A percentile compares a stretch with the other conserved stretches of the same genome.
These are phyloP conservation scores for Trametes versicolor DNA, from an alignment of 1,284 basidiomycete genomes.

Conservation along the genomic window DNA sequence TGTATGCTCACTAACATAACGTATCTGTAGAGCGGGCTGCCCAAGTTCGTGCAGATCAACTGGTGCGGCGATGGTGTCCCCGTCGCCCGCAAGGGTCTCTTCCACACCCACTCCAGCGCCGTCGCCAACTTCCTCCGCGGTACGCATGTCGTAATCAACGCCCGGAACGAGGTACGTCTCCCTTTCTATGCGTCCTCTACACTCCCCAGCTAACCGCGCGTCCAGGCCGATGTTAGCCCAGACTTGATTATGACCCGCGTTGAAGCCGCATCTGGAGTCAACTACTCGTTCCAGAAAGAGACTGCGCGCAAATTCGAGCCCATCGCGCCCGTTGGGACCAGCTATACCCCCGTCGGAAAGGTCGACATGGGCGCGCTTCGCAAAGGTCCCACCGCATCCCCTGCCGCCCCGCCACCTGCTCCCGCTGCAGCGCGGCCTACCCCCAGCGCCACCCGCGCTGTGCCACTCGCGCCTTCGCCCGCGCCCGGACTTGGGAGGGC, in stretches of 20 bases:
- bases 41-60: conserved; percentile 92
- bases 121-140: conserved; percentile 88
- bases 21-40: conserved; percentile 73
- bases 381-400: conserved; percentile 47
- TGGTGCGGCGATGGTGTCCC: conserved; percentile 98
- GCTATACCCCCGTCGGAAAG: conserved; percentile 75
- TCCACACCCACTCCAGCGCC: conserved; percentile 87
- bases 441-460: conserved; percentile 54
- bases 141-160: conserved; percentile 91
- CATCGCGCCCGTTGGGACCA: conserved; percentile 78
- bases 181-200: neutral
- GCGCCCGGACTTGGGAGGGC: conserved; percentile 43
- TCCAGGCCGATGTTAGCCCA: conserved; percentile 83
- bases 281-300: conserved; percentile 85
- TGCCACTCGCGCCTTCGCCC: conserved; percentile 53
- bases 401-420: conserved; percentile 38
- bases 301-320: conserved; percentile 69
- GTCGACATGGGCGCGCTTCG: conserved; percentile 73
- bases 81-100: conserved; percentile 91
- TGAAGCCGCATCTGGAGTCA: conserved; percentile 92
- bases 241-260: conserved; percentile 87
- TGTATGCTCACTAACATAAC: conserved; percentile 6
- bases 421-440: conserved; percentile 47
- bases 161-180: conserved; percentile 85
- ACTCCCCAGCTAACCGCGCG: conserved; percentile 1